Evolutionary conservation across 371 early-diverging fungal genomes (phyloP).

Genomic region (Mortierella sp.): DNA sequence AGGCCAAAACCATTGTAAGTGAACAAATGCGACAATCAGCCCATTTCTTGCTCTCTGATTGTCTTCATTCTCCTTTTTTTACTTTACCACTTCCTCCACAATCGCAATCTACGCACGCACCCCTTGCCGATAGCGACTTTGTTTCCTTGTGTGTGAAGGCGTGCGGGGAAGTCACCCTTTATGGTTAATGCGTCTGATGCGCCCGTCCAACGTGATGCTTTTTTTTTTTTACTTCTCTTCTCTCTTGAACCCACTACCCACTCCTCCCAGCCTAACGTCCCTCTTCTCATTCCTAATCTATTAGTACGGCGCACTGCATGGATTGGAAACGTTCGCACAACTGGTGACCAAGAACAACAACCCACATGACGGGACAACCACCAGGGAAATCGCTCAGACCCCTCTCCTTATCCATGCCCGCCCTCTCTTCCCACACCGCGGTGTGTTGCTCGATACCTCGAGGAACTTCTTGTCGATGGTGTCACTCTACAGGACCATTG

Average conservation of each 20-base stretch:
- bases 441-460: slow-evolving; percentile 81
- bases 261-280: not conserved
- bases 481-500: slow-evolving; percentile 70
- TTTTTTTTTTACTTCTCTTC: not conserved
- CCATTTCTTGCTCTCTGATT: not conserved
- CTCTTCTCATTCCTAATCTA: not conserved
- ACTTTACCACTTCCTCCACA: not conserved
- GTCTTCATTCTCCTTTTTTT: not conserved
- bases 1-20: slow-evolving; percentile 43
- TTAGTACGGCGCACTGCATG: slow-evolving; percentile 80
- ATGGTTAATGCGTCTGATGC: not conserved
- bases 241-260: not conserved
- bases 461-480: slow-evolving; percentile 79
- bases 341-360: slow-evolving; percentile 62
- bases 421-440: slow-evolving; percentile 79
- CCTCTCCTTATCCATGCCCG: slow-evolving; percentile 75
- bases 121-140: not conserved
- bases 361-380: slow-evolving; percentile 22
- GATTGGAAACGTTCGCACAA: slow-evolving; percentile 82
- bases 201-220: not conserved
- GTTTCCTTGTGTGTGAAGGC: not conserved
- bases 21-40: not conserved
- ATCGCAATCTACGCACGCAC: slow-evolving; percentile 7
- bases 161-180: slow-evolving; percentile 6
- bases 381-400: slow-evolving; percentile 21